Evolutionary conservation across 768 basidiomycete genomes (phyloP), one percentile per base, ranked within the genome.

Genomic region (Mycena epipterygia): DNA sequence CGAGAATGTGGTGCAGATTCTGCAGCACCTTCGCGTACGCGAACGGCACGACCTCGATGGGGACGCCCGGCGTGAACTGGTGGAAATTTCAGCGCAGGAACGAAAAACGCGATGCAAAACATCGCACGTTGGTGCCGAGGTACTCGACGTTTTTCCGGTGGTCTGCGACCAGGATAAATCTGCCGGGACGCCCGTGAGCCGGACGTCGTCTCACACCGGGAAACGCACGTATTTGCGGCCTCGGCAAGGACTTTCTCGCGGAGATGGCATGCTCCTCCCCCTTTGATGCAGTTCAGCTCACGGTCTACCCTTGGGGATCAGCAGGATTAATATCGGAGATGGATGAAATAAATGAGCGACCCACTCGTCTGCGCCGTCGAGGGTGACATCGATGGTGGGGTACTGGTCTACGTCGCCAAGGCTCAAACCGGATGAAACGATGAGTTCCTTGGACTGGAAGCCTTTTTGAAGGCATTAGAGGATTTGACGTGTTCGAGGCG

Each of bases 241-340:
- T 99, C 98, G 1, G 98, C 98, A 17, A 99, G 88, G 9, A 99
- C 96, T 80, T 99, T 99, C 83, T 99, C 98, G 32, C 97, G 89
- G 37, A 99, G 83, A 74, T 99, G 98, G 79, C 97, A 98, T 1
- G 96, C 97, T 3, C 97, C 97, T 65, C 97, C 97, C 9, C 95
- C 97, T 82, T 99, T 99, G 83, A 99, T 97, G 70, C 94, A 94
- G 81, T 99, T 97, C 59, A 99, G 85, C 44, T 89, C 81, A 46
- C 86, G 80, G 79, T 98, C 96, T 27, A 98, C 95, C 82, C 96
- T 97, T 58, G 39, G 27, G 64, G 12, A 32, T 29, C n/a, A n/a
- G n/a, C n/a, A n/a, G n/a, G 29, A 55, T 42, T 25, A 56, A 35
- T 41, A 39, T 29, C 30, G 29, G 23, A 29, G 23, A 30, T 5